Evolutionary conservation across 768 basidiomycete species (phyloP), one percentile per base, ranked within the genome.

Genomic region (Boletus huronensis): DNA sequence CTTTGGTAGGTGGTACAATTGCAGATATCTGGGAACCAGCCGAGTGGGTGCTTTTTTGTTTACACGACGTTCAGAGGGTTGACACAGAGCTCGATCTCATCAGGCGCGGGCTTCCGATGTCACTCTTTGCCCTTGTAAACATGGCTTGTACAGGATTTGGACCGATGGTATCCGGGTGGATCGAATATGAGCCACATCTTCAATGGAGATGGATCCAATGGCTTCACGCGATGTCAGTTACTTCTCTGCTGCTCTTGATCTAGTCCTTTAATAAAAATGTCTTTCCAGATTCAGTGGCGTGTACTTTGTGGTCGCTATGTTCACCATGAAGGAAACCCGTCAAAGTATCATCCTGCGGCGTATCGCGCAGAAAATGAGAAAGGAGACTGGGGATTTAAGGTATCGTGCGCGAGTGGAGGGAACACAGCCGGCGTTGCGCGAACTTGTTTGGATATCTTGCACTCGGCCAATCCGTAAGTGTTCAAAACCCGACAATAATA

Each of bases 181-280:
- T 88, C 31, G 84, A 90, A 60, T 74, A 79, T 58, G 79, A 83
- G 54, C 72, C 75, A 0, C 72, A 70, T 21, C 70, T 90, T 13
- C 75, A 76, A 62, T 91, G 90, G 88, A 75, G 88, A 23, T 91
- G 88, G 88, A 88, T 93, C 23, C 82, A 89, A 63, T 91, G 88
- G 88, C 77, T 90, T 13, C 82, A 85, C 55, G 74, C 84, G 61
- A 88, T 86, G 84, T 82, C 25, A 31, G 58, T 64, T 34, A n/a
- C n/a, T 21, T 56, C 47, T 48, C 46, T 52, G 49, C 51, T n/a
- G 13, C 9, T 40, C 34, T 28, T 35, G 35, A 29, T 45, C 5
- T n/a, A 28, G 14, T 16, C n/a, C 11, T 11, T 32, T 29, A 17
- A 51, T 28, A 44, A 47, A 36, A 59, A n/a, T 3, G 5, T 29